phyloP scores from a whole-genome alignment of 495 filamentous ascomycete genomes.

The Lindgomyces ingoldianus region DNA sequence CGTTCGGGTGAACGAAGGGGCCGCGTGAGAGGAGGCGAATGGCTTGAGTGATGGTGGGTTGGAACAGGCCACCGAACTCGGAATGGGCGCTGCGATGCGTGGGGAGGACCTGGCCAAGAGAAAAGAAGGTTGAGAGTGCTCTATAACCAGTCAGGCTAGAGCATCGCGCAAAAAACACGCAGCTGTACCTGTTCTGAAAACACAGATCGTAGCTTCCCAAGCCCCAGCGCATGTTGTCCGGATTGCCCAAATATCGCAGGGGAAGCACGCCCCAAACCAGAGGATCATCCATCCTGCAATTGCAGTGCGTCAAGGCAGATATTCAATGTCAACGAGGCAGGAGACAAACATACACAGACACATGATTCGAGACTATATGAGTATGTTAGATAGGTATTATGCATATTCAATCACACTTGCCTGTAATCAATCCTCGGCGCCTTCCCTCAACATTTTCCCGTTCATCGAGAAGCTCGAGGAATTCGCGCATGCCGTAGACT shows the following conservation, averaged over 20 bases:
- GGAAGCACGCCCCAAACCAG: slow-evolving; percentile 89
- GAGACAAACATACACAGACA: slow-evolving; percentile 80
- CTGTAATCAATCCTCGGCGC: slow-evolving; percentile 79
- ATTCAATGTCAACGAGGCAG: not conserved
- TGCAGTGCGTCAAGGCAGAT: not conserved
- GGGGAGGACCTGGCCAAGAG: slow-evolving; percentile 82
- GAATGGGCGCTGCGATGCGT: slow-evolving; percentile 81
- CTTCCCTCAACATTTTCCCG: slow-evolving; percentile 68
- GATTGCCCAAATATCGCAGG: slow-evolving; percentile 64
- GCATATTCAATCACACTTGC: slow-evolving; percentile 50
- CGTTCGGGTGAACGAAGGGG: slow-evolving; percentile 51
- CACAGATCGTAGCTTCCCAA: slow-evolving; percentile 93
- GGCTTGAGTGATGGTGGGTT: slow-evolving; percentile 82
- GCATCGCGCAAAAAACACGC: not conserved
- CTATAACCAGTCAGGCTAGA: not conserved
- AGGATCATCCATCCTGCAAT: slow-evolving; percentile 83
- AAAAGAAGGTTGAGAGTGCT: slow-evolving; percentile 64
- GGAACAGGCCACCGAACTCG: slow-evolving; percentile 73
- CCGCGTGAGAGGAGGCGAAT: slow-evolving; percentile 77
- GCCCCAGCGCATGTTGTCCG: slow-evolving; percentile 77
- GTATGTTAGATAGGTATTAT: not conserved
- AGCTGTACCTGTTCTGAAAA: slow-evolving; percentile 65
- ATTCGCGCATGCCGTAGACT: slow-evolving; percentile 69
- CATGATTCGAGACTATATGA: slow-evolving; percentile 82
- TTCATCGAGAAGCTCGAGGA: slow-evolving; percentile 72